Conservation (phyloP, 257 asterid species). For the Oldenlandia corymbosa region DNA sequence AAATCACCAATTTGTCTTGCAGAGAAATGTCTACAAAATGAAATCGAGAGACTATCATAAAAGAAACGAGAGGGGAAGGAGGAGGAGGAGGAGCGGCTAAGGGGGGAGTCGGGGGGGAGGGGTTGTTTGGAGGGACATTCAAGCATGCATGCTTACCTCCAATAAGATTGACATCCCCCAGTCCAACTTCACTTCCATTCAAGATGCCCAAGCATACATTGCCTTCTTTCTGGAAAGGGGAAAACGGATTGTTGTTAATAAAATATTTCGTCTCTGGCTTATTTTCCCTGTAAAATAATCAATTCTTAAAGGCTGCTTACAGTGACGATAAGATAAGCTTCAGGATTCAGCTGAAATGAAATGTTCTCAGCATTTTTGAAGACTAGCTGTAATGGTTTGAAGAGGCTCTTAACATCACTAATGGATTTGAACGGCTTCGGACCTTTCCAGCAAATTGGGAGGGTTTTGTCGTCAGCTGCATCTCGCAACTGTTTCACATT, state of each 20-base stretch:
- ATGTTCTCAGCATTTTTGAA: slow-evolving; percentile 38
- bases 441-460: slow-evolving; percentile 84
- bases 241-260: too few species aligned
- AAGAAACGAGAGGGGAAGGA: too few species aligned
- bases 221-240: slow-evolving; percentile 57
- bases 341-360: slow-evolving; percentile 59
- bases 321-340: slow-evolving; percentile 66
- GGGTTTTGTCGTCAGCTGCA: slow-evolving; percentile 57
- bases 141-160: slow-evolving; percentile 61
- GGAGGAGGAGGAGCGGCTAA: too few species aligned
- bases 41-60: slow-evolving; percentile 1
- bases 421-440: slow-evolving; percentile 57
- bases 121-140: too few species aligned
- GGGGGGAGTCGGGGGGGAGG: too few species aligned
- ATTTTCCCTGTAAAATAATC: not conserved
- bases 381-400: slow-evolving; percentile 63
- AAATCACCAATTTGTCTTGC: slow-evolving; percentile 79
- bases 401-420: slow-evolving; percentile 33
- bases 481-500: slow-evolving; percentile 28
- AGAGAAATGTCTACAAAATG: slow-evolving; percentile 60
- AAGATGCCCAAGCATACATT: slow-evolving; percentile 83
- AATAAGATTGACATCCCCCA: slow-evolving; percentile 47
- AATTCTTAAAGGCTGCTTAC: slow-evolving; percentile 35
- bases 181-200: slow-evolving; percentile 68
- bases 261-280: too few species aligned